Evolutionary conservation across 352 stramenopile species (phyloP), one percentile per base, ranked within the genome.

Genomic region (Pseudoperonospora humuli): DNA sequence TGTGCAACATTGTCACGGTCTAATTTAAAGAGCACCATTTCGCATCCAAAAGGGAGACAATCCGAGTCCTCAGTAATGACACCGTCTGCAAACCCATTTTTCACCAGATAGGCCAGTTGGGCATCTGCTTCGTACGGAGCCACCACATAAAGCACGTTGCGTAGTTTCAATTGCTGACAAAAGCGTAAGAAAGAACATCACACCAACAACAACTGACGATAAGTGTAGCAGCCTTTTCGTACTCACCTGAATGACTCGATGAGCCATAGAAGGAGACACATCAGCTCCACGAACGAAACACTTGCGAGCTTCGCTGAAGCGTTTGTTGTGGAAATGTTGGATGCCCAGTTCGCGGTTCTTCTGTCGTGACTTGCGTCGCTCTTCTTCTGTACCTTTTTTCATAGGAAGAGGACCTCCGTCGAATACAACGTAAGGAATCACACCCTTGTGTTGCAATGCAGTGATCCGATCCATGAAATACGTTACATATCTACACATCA

Each of bases 71-170:
- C 95, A 6, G 90, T 94, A 36, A 99, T 93, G 27, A 98, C 91
- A 26, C 80, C 79, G 45, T 98, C 88, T 10, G 93, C 83, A n/a
- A 95, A 47, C 6, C 68, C 65, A 17, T 67, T 57, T 42, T 76
- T 75, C 25, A 74, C 68, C 19, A 98, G 60, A 54, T 84, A 97
- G 3, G 93, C 91, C 42, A 98, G 75, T 66, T 98, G 95, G 3
- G 96, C 94, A 50, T 99, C 96, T 9, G 96, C 95, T 71, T 99
- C 96, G 55, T 98, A 99, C 7, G 95, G 95, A 7, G 95, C 95
- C 3, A 99, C 95, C 4, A 99, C 59, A 50, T 93, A 98, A 5
- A 72, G 29, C 24, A 98, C 76, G 7, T 71, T 75, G 10, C 50
- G 60, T 19, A 51, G 44, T 49, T 84, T 86, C 7, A 88, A 47